phyloP scores from a whole-genome alignment of 306 rosid species.

The Urtica urens region DNA sequence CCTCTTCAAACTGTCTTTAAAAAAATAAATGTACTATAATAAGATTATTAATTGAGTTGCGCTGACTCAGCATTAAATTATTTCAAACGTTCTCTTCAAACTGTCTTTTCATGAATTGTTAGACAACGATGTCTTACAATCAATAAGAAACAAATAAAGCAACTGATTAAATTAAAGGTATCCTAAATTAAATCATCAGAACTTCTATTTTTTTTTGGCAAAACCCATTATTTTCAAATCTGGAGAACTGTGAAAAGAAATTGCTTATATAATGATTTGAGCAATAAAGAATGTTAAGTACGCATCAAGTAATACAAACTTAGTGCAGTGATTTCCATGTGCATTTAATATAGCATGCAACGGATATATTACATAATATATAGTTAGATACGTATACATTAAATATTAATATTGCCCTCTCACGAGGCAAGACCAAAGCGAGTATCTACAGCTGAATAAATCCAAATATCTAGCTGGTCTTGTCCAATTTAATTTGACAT shows the following conservation, averaged over 20 bases:
- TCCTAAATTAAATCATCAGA: no score
- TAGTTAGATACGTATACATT: background rate
- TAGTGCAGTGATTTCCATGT: background rate
- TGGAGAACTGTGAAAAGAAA: no score
- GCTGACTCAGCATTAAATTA: background rate
- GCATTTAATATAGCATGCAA: background rate
- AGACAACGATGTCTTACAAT: background rate
- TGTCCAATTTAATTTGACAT: no score
- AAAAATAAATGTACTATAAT: no score
- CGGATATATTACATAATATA: background rate
- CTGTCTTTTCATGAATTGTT: background rate
- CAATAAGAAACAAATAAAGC: no score
- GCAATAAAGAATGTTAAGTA: background rate
- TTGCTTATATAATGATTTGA: no score
- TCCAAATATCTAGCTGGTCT: constrained; percentile 21
- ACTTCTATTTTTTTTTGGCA: no score
- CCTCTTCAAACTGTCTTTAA: background rate
- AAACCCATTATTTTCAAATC: no score
- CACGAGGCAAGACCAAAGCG: constrained; percentile 10
- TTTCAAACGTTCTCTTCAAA: background rate
- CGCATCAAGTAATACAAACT: background rate
- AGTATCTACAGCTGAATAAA: constrained; percentile 9
- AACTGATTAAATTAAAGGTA: no score
- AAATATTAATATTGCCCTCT: constrained; percentile 4
- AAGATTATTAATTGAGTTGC: no score